These are phyloP conservation scores for Coemansia sp. DNA, from an alignment of 192 early-diverging fungal species.

Conservation along the genomic window DNA sequence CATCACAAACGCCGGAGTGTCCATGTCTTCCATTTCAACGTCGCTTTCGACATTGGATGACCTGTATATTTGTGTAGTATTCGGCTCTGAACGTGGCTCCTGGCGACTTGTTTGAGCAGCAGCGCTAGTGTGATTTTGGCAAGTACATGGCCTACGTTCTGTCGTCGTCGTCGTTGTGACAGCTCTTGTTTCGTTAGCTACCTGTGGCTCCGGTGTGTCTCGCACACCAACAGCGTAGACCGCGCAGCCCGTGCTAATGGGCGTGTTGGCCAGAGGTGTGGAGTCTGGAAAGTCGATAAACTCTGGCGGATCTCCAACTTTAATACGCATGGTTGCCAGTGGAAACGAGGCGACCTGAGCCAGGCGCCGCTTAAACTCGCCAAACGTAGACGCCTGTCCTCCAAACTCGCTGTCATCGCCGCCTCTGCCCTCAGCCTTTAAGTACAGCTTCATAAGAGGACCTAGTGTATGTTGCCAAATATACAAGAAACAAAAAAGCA, in stretches of 20 bases:
- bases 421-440: conserved; percentile 14
- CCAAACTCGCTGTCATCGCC: conserved; percentile 3
- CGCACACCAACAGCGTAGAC: background rate
- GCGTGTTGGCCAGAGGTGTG: conserved; percentile 21
- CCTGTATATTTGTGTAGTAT: background rate
- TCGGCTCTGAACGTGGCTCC: background rate
- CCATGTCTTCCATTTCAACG: background rate
- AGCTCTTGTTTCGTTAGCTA: background rate
- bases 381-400: conserved; percentile 15
- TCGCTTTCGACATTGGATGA: background rate
- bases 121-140: background rate
- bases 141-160: background rate
- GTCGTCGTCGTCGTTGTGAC: background rate
- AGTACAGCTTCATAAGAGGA: conserved; percentile 13
- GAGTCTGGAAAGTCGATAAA: conserved; percentile 24
- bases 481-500: background rate
- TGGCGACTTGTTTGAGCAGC: background rate
- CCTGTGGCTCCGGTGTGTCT: background rate
- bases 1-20: background rate
- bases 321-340: conserved; percentile 11
- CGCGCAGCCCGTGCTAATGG: background rate
- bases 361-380: conserved; percentile 29
- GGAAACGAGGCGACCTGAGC: conserved; percentile 20
- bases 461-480: background rate
- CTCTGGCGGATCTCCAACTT: conserved; percentile 31